Evolutionary conservation across 148 eudicot genomes (phyloP).

Genomic region (Spergularia bocconei): DNA sequence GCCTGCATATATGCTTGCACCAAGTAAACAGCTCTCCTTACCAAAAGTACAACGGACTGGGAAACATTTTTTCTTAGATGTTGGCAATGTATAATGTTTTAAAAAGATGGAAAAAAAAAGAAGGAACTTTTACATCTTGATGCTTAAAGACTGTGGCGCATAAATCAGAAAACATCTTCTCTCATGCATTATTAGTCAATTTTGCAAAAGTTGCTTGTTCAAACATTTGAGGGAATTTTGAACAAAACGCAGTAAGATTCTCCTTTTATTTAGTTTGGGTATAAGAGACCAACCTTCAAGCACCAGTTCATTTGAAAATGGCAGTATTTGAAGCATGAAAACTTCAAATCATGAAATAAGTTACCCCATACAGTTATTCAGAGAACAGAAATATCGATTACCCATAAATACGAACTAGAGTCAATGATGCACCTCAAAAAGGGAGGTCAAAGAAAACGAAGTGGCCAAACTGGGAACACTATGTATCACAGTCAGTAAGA

Average conservation of each 20-base stretch:
- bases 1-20: not conserved
- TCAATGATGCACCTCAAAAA: not conserved
- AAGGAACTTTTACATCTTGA: not conserved
- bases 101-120: too few relatives aligned
- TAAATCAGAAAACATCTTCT: not conserved
- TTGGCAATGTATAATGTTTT: not conserved
- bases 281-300: not conserved
- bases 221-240: not conserved
- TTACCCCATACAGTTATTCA: not conserved
- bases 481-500: not conserved
- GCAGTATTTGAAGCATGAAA: not conserved
- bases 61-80: not conserved
- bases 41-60: not conserved
- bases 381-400: not conserved
- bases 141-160: not conserved
- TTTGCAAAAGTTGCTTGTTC: too few relatives aligned
- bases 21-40: slow-evolving; percentile 4
- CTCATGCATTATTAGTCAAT: too few relatives aligned
- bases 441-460: not conserved
- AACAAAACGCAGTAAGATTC: slow-evolving; percentile 1
- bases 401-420: not conserved
- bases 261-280: too few relatives aligned
- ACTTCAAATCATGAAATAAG: not conserved
- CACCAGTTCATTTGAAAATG: not conserved
- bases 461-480: not conserved